Evolutionary conservation across 2,329 filamentous ascomycete genomes (phyloP).

Genomic region (Talaromyces sp.): DNA sequence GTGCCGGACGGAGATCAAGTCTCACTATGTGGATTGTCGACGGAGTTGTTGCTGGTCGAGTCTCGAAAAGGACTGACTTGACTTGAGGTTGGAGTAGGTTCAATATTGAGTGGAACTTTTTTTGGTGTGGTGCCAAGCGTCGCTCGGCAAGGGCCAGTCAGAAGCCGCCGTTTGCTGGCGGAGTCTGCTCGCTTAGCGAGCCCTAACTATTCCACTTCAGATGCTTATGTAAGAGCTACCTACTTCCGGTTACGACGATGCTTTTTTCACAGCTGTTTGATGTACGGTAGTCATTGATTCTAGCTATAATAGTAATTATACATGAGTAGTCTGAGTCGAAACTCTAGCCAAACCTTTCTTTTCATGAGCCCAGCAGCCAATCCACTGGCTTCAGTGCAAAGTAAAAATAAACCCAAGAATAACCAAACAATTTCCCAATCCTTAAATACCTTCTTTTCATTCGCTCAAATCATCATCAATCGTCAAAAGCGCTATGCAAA

Average conservation of each 20-base stretch:
- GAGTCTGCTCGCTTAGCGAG: slow-evolving; percentile 42
- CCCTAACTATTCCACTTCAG: slow-evolving; percentile 28
- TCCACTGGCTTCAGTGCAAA: background rate
- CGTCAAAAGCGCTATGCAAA: slow-evolving; percentile 3
- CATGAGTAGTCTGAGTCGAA: background rate
- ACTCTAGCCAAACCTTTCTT: background rate
- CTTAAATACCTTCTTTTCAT: background rate
- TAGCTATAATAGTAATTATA: slow-evolving; percentile 2
- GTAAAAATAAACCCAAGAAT: background rate
- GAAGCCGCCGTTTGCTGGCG: slow-evolving; percentile 4
- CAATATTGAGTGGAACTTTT: slow-evolving; percentile 36
- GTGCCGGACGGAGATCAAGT: slow-evolving; percentile 55
- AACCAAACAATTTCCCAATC: background rate
- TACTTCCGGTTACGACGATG: background rate
- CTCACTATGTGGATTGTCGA: slow-evolving; percentile 41
- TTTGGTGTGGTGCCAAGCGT: slow-evolving; percentile 42
- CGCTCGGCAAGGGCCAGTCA: slow-evolving; percentile 23
- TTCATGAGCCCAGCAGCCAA: background rate
- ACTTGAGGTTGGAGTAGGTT: slow-evolving; percentile 15
- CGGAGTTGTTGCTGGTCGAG: slow-evolving; percentile 47
- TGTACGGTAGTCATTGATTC: background rate
- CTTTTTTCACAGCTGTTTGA: background rate
- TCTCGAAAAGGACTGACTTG: slow-evolving; percentile 32
- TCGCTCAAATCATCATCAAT: slow-evolving; percentile 9
- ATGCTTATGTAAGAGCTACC: background rate